A percentile compares a stretch with the other conserved stretches of the same genome.
phyloP scores from a whole-genome alignment of 768 basidiomycete genomes.

The Pleurotus ostreatus region DNA sequence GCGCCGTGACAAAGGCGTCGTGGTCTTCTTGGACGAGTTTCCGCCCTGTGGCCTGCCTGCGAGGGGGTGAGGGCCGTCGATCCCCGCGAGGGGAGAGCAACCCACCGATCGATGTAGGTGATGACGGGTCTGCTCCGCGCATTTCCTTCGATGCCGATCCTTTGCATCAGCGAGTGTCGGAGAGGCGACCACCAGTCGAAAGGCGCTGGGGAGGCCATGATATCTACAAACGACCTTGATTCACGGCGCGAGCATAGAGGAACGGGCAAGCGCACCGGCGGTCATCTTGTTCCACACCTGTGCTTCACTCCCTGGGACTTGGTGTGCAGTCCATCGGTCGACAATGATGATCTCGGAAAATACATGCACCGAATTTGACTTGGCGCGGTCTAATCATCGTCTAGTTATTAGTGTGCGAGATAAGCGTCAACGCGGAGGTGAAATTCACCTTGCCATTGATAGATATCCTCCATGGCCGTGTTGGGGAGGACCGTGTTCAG shows the following conservation, averaged over 20 bases:
- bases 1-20: background rate
- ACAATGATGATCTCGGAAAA: slow-evolving; percentile 3
- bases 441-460: slow-evolving; percentile 7
- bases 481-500: slow-evolving; percentile 2
- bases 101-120: slow-evolving; percentile 7
- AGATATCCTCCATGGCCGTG: background rate
- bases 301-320: background rate
- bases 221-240: background rate
- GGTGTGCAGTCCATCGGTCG: slow-evolving; percentile 4
- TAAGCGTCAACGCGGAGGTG: background rate
- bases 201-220: slow-evolving; percentile 1
- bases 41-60: slow-evolving; percentile 3
- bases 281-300: slow-evolving; percentile 8
- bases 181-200: slow-evolving; percentile 7
- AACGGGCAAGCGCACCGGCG: background rate
- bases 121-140: background rate
- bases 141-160: background rate
- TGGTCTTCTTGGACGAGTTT: background rate
- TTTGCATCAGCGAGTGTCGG: background rate
- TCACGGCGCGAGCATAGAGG: background rate
- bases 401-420: background rate
- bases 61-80: background rate
- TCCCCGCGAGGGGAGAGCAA: background rate
- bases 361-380: background rate
- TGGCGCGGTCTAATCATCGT: background rate